phyloP scores from a whole-genome alignment of 768 basidiomycete species.

The Macrolepiota albuminosa region DNA sequence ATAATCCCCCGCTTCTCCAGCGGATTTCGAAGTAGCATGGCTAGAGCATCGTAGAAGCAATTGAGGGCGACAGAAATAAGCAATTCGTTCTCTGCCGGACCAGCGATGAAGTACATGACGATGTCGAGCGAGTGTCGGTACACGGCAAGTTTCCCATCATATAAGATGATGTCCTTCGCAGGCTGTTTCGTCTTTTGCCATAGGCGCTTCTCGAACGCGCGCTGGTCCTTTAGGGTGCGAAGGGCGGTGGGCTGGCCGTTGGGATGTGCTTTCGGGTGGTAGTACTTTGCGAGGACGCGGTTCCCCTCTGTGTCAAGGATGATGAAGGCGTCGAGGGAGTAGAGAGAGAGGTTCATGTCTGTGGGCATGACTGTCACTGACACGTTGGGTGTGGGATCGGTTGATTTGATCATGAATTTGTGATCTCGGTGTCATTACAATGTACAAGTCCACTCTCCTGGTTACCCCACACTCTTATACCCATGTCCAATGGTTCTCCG shows the following conservation, averaged over 20 bases:
- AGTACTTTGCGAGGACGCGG: constrained; percentile 95
- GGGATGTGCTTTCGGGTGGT: constrained; percentile 65
- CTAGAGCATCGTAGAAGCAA: constrained; percentile 82
- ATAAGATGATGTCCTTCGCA: constrained; percentile 90
- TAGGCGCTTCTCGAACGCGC: constrained; percentile 91
- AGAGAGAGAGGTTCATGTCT: constrained; percentile 78
- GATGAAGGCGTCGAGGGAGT: constrained; percentile 82
- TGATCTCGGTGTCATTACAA: not conserved
- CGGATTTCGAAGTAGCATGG: constrained; percentile 82
- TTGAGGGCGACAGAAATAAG: constrained; percentile 87
- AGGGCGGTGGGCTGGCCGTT: constrained; percentile 60
- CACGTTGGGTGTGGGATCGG: not conserved
- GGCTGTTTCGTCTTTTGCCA: constrained; percentile 87
- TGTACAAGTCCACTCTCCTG: not conserved
- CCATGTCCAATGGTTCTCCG: constrained; percentile 71
- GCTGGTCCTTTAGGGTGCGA: constrained; percentile 82
- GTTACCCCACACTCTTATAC: constrained; percentile 1
- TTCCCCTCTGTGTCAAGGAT: constrained; percentile 95
- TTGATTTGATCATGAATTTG: constrained; percentile 1
- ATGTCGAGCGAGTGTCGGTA: constrained; percentile 96
- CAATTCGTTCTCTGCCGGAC: constrained; percentile 88
- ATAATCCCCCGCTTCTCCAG: constrained; percentile 93
- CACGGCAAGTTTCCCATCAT: constrained; percentile 84
- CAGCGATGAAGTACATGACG: constrained; percentile 89
- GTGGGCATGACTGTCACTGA: constrained; percentile 3